Conservation (phyloP, 2,329 filamentous ascomycete genomes). For the Penicillium vulpinum region DNA sequence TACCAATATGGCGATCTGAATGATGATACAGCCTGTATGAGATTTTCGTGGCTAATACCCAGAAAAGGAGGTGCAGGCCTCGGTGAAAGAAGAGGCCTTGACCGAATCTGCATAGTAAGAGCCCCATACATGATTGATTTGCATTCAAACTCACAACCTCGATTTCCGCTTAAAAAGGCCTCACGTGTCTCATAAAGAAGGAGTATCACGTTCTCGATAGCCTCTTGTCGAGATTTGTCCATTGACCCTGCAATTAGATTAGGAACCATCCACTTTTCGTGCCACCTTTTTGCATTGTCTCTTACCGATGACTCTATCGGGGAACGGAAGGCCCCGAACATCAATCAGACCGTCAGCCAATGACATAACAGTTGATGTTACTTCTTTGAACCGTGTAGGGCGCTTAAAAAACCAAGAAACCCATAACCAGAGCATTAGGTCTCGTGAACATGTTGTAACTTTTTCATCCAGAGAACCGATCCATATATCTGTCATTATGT, state of each 20-base stretch:
- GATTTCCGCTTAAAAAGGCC: conserved; percentile 3
- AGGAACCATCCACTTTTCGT: no score
- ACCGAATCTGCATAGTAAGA: background rate
- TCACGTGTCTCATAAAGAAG: conserved; percentile 13
- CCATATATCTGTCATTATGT: background rate
- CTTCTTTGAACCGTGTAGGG: conserved; percentile 13
- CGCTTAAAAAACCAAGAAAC: conserved; percentile 21
- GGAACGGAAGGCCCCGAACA: conserved; percentile 23
- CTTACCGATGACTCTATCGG: conserved; percentile 18
- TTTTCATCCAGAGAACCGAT: background rate
- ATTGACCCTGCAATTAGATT: conserved; percentile 16
- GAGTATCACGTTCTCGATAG: conserved; percentile 10
- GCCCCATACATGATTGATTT: conserved; percentile 27
- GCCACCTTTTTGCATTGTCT: no score
- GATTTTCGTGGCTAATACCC: no score
- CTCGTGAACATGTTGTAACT: background rate
- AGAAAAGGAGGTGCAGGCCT: background rate
- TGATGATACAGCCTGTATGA: no score
- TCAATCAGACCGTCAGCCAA: conserved; percentile 6
- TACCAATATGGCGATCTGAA: no score
- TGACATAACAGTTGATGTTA: conserved; percentile 21
- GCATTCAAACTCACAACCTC: conserved; percentile 27
- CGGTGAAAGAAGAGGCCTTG: background rate
- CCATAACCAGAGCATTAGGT: background rate
- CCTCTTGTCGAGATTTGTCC: conserved; percentile 11